Evolutionary conservation across 2,329 filamentous ascomycete genomes (phyloP).

Genomic region (Pseudogymnoascus sp.): DNA sequence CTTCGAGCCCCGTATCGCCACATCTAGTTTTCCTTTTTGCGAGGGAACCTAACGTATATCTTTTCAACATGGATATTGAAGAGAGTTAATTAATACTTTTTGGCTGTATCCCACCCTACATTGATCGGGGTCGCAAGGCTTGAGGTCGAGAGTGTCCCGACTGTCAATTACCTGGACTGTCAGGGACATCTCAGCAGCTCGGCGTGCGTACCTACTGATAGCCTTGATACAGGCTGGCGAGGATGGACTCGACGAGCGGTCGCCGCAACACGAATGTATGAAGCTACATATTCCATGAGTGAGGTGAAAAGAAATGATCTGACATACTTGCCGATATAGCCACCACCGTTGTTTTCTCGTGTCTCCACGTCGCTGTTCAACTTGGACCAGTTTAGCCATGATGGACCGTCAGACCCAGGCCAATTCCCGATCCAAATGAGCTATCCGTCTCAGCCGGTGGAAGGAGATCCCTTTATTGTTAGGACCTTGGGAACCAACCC

Average conservation of each 20-base stretch:
- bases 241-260: background rate
- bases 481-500: background rate
- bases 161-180: background rate
- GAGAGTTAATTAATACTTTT: background rate
- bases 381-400: background rate
- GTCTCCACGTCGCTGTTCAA: background rate
- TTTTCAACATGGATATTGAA: background rate
- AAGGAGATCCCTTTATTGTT: background rate
- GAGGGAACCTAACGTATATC: background rate
- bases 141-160: background rate
- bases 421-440: background rate
- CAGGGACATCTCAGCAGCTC: background rate
- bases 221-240: background rate
- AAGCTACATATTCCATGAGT: background rate
- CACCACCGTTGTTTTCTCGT: background rate
- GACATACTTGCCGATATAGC: background rate
- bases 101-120: background rate
- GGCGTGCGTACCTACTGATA: background rate
- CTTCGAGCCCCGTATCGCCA: background rate
- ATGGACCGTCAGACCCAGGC: background rate
- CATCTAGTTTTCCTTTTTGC: slow-evolving; percentile 1
- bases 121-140: background rate
- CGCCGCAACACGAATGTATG: slow-evolving; percentile 2
- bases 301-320: background rate
- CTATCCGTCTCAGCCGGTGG: background rate